Conservation (phyloP, 2,329 filamentous ascomycete species). For the Sarocladiaceae sp. region DNA sequence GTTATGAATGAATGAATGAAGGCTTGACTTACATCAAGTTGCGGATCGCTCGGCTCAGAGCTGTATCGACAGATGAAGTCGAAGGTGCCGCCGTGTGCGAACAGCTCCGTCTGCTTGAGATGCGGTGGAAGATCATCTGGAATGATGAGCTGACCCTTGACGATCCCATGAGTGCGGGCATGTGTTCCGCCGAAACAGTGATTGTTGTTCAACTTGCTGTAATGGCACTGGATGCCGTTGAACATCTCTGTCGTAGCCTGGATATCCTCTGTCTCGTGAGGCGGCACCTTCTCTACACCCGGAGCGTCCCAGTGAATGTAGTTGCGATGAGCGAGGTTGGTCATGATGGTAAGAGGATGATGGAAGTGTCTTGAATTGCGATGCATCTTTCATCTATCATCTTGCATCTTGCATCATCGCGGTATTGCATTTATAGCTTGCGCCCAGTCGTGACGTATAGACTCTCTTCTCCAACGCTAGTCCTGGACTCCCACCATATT, state of each 20-base stretch:
- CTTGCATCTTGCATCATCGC: no score
- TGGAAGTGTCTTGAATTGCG: no score
- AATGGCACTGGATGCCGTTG: constrained; percentile 7
- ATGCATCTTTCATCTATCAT: no score
- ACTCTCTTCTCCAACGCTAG: no score
- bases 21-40: constrained; percentile 2
- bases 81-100: constrained; percentile 21
- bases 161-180: constrained; percentile 38
- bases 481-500: no score
- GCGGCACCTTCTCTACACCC: constrained; percentile 1
- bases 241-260: constrained; percentile 2
- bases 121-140: constrained; percentile 33
- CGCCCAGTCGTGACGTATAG: no score
- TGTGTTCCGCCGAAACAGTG: constrained; percentile 29
- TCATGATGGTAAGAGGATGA: no score
- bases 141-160: constrained; percentile 39
- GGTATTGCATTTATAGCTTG: no score
- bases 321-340: background rate
- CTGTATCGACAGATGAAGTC: constrained; percentile 4
- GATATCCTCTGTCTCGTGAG: constrained; percentile 6
- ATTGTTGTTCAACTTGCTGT: constrained; percentile 8
- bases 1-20: background rate
- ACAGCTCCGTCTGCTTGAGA: constrained; percentile 35
- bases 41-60: constrained; percentile 5
- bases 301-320: constrained; percentile 7